Evolutionary conservation across 164 flowering plant species (phyloP), one percentile per base, ranked within the genome.

Genomic region (Stephania cephalantha): DNA sequence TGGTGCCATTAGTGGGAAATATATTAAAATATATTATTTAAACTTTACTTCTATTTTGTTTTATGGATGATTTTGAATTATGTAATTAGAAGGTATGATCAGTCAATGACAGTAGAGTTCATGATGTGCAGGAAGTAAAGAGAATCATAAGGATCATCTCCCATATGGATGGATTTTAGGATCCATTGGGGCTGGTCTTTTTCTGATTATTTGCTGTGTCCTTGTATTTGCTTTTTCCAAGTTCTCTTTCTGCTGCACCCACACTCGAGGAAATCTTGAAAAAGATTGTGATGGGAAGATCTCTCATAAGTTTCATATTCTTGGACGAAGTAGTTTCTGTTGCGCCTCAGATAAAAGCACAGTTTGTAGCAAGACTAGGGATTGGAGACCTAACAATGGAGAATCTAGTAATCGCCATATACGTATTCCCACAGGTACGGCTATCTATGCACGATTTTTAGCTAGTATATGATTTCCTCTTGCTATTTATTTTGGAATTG

Each of bases 121-220:
- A 69, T 82, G 75, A 85, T 79, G 78, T 83, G 85, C 94, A 92
- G 98, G 12, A 42, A 77, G 4, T 74, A 64, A 73, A 71, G 86
- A 31, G 76, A 80, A 79, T 74, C 88, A 84, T 53, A 84, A 86
- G 77, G 78, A 79, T 82, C 89, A 84, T 78, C 82, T 87, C 50
- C 87, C 94, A 75, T 89, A 87, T 85, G 87, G 84, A 72, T 95
- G 98, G 98, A 87, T 88, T 74, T 69, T 92, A 65, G 98, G 95
- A 69, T 80, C 93, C 78, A 31, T 85, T 46, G 97, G 86, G 46
- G 74, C 82, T 73, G 92, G 85, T 67, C 81, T 89, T 72, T 83
- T 74, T 74, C 80, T 94, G 71, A 74, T 92, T n/a, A 35, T 90
- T 53, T 64, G 87, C 48, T 50, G 76, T 66, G 55, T 88, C 61